Evolutionary conservation across 2,329 filamentous ascomycete genomes (phyloP).

Genomic region (Talaromyces sp.): DNA sequence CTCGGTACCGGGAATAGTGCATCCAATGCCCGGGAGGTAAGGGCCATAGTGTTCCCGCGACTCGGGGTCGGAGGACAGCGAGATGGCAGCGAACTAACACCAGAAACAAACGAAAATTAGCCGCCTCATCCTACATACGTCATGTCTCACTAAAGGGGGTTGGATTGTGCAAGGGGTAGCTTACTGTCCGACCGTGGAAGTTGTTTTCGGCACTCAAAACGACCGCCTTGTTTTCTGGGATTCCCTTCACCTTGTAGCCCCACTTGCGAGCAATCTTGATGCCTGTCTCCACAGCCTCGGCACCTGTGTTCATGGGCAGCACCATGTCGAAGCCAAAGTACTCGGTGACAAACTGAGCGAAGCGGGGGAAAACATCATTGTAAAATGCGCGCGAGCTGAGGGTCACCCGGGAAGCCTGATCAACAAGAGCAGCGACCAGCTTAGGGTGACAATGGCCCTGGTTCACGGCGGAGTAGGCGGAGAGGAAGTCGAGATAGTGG

Average conservation of each 20-base stretch:
- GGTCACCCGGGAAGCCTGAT: constrained; percentile 87
- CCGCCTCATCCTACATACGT: constrained; percentile 1
- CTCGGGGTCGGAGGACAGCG: constrained; percentile 92
- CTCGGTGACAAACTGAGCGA: constrained; percentile 86
- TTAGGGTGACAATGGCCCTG: constrained; percentile 98
- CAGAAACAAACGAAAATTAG: constrained; percentile 8
- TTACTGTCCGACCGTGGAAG: constrained; percentile 92
- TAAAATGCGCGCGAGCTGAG: constrained; percentile 94
- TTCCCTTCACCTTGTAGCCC: constrained; percentile 95
- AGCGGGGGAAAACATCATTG: constrained; percentile 96
- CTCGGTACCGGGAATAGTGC: constrained; percentile 72
- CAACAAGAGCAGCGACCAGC: constrained; percentile 83
- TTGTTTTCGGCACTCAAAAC: constrained; percentile 86
- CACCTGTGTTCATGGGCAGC: constrained; percentile 96
- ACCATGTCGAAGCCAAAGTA: constrained; percentile 98
- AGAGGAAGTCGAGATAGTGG: constrained; percentile 96
- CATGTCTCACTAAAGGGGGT: not conserved
- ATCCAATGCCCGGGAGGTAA: constrained; percentile 86
- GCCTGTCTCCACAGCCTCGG: constrained; percentile 92
- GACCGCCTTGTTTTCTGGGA: constrained; percentile 79
- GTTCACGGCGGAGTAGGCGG: constrained; percentile 96
- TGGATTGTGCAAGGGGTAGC: constrained; percentile 36
- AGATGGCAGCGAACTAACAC: constrained; percentile 83
- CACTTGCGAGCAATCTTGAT: constrained; percentile 97
- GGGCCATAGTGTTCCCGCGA: constrained; percentile 96